A percentile compares a stretch with the other conserved stretches of the same genome.
phyloP scores from a whole-genome alignment of 345 rosid species.

The Citrus maxima region DNA sequence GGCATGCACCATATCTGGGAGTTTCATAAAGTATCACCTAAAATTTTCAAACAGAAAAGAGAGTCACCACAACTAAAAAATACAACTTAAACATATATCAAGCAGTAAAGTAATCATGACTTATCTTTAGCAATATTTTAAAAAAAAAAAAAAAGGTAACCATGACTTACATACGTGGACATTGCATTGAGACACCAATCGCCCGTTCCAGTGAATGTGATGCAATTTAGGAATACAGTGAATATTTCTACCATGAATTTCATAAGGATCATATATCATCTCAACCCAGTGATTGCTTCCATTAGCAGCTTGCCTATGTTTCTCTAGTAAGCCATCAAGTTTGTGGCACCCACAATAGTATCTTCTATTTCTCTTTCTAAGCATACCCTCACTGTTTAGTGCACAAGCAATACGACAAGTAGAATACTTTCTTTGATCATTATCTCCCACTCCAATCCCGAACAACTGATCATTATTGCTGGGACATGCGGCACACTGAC shows the following conservation, averaged over 20 bases:
- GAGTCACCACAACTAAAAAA: slow-evolving; percentile 12
- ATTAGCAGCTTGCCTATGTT: slow-evolving; percentile 19
- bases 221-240: slow-evolving; percentile 58
- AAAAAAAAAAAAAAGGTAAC: slow-evolving; percentile 10
- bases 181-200: slow-evolving; percentile 48
- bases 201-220: slow-evolving; percentile 73
- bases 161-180: slow-evolving; percentile 95
- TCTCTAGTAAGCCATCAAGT: slow-evolving; percentile 33
- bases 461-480: slow-evolving; percentile 21
- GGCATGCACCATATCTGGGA: slow-evolving; percentile 72
- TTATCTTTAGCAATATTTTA: slow-evolving; percentile 23
- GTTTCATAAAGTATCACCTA: slow-evolving; percentile 77
- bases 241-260: slow-evolving; percentile 20
- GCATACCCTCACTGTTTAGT: neutral
- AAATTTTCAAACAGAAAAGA: slow-evolving; percentile 19
- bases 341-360: slow-evolving; percentile 38
- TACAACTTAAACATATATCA: slow-evolving; percentile 8
- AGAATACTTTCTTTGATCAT: slow-evolving; percentile 11
- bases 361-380: slow-evolving; percentile 2
- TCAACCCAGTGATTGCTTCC: slow-evolving; percentile 51
- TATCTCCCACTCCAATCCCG: slow-evolving; percentile 22
- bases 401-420: slow-evolving; percentile 7
- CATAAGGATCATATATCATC: slow-evolving; percentile 38
- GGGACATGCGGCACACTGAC: slow-evolving; percentile 37
- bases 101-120: slow-evolving; percentile 44